phyloP scores from a whole-genome alignment of 2,329 filamentous ascomycete species.

The Paraconiothyrium sp. region DNA sequence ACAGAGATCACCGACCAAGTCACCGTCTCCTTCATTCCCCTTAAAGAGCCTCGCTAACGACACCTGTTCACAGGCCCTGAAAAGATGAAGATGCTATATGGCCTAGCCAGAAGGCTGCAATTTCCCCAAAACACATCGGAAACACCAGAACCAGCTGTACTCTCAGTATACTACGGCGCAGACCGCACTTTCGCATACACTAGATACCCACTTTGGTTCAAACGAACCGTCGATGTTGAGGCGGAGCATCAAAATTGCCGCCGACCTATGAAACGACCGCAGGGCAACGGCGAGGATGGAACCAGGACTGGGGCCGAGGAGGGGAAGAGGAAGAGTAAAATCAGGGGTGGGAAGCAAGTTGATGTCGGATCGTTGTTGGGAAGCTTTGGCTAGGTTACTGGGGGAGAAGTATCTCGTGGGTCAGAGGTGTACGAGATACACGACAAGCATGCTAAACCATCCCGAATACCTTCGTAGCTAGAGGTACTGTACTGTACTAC shows the following conservation, averaged over 20 bases:
- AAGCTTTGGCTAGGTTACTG: conserved; percentile 24
- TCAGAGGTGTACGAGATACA: no score
- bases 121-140: not conserved
- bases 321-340: conserved; percentile 36
- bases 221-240: not conserved
- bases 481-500: no score
- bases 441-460: no score
- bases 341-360: conserved; percentile 30
- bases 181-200: not conserved
- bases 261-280: not conserved
- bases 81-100: conserved; percentile 28
- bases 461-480: no score
- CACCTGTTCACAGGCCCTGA: conserved; percentile 3
- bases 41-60: conserved; percentile 19
- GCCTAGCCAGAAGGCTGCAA: conserved; percentile 14
- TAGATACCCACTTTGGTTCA: conserved; percentile 5
- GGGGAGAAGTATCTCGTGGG: not conserved
- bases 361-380: conserved; percentile 35
- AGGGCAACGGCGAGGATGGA: not conserved
- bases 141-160: not conserved
- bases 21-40: conserved; percentile 1
- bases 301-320: not conserved
- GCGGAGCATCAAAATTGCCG: not conserved
- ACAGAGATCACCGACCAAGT: not conserved
- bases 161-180: conserved; percentile 16